phyloP scores from a whole-genome alignment of 1,284 basidiomycete species.

The Trichosporon faecale region DNA sequence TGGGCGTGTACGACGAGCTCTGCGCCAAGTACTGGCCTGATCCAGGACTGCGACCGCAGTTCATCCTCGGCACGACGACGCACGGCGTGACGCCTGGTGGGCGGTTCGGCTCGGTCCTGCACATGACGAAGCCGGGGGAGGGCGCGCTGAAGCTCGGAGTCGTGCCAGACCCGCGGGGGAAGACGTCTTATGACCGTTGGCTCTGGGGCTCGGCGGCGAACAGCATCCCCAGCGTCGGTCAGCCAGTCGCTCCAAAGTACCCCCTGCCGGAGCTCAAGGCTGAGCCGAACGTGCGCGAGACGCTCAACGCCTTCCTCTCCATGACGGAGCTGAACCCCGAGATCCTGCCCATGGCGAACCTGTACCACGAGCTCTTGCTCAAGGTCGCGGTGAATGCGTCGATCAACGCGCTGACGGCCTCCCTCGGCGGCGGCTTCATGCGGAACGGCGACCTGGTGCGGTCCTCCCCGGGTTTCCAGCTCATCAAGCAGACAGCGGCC shows the following conservation, averaged over 20 bases:
- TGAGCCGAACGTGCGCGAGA: constrained; percentile 63
- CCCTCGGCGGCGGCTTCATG: constrained; percentile 62
- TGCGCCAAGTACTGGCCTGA: constrained; percentile 69
- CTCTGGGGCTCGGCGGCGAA: constrained; percentile 28
- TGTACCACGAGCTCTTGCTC: constrained; percentile 70
- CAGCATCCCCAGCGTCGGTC: constrained; percentile 21
- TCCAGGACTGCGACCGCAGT: constrained; percentile 69
- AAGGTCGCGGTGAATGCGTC: constrained; percentile 82
- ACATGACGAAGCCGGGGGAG: constrained; percentile 57
- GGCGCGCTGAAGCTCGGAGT: constrained; percentile 77
- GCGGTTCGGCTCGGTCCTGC: constrained; percentile 41
- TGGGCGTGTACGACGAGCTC: constrained; percentile 84
- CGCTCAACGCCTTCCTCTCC: constrained; percentile 63
- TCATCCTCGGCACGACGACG: constrained; percentile 77
- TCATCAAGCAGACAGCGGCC: constrained; percentile 62
- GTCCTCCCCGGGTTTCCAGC: constrained; percentile 52
- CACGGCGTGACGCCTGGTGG: constrained; percentile 60
- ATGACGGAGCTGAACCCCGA: constrained; percentile 60
- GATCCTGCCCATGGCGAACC: constrained; percentile 67
- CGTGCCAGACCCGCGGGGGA: constrained; percentile 63
- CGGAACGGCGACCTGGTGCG: constrained; percentile 71
- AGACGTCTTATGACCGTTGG: constrained; percentile 37
- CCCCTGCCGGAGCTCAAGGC: constrained; percentile 35
- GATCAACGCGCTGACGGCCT: constrained; percentile 83
- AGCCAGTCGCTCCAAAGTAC: constrained; percentile 31